Conservation (phyloP, 2,329 filamentous ascomycete species). For the Fusarium citri region DNA sequence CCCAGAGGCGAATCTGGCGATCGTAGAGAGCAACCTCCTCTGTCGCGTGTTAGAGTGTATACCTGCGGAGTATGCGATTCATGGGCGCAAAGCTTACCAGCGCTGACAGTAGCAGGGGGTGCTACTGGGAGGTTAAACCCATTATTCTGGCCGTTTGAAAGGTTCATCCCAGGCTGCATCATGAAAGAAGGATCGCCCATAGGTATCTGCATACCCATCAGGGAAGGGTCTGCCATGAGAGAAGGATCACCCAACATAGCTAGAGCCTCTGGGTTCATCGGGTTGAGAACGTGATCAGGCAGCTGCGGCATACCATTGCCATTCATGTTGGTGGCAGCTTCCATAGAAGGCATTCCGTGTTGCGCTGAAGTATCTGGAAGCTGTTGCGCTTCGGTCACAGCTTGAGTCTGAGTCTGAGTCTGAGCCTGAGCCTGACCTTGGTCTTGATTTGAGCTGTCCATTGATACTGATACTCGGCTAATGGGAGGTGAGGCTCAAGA, state of each 20-base stretch:
- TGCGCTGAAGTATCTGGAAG: conserved; percentile 22
- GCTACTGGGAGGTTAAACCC: conserved; percentile 39
- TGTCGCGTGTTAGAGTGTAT: conserved; percentile 49
- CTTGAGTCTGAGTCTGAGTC: conserved; percentile 21
- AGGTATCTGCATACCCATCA: conserved; percentile 44
- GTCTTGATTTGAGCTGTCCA: conserved; percentile 38
- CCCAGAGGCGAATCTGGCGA: conserved; percentile 96
- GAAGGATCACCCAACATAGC: conserved; percentile 41
- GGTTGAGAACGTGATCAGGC: conserved; percentile 34
- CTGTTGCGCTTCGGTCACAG: conserved; percentile 38
- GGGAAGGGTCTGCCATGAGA: conserved; percentile 44
- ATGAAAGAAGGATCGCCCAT: conserved; percentile 45
- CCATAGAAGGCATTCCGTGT: conserved; percentile 14
- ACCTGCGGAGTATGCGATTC: neutral
- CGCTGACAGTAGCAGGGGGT: conserved; percentile 48
- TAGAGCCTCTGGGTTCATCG: conserved; percentile 43
- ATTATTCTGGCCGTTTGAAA: conserved; percentile 48
- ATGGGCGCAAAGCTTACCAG: conserved; percentile 45
- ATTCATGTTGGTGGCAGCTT: conserved; percentile 20
- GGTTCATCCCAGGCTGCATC: conserved; percentile 48
- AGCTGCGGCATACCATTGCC: conserved; percentile 38
- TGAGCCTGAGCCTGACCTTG: conserved; percentile 39
- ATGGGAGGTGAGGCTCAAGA: neutral
- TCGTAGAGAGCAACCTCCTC: conserved; percentile 98
- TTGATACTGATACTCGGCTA: neutral